Evolutionary conservation across 805 yeast species (phyloP), one percentile per base, ranked within the genome.

Genomic region (Monosporozyma solicola): DNA sequence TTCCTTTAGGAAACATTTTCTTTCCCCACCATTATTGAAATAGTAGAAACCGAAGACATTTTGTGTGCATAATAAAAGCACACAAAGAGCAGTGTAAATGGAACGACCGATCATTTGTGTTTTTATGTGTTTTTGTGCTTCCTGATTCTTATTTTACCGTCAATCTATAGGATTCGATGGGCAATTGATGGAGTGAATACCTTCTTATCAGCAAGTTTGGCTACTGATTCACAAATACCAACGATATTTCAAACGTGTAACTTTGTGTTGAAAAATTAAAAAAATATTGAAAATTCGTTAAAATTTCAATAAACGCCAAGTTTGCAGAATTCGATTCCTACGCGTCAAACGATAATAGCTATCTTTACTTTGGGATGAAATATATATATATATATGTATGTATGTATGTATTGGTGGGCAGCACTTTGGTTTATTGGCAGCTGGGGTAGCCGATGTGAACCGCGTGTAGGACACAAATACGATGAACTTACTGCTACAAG

Each of bases 401-500:
- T 20, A 20, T 20, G 20, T 20, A 20, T 20, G 20, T 20, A 20
- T 20, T 20, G 20, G 20, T 20, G 20, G 20, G 20, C 2, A 20
- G 20, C 7, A 27, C 29, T 5, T 27, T 27, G 29, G 29, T 27
- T 27, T 7, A 1, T 7, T 27, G 20, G 20, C 29, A 27, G 29
- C 29, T 27, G 29, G 35, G 35, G 7, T 32, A 9, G 15, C 11
- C 15, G 15, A 32, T 13, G 15, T 32, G 11, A 32, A 32, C 11
- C 13, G 2, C 7, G n/a, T 8, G 16, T 5, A n/a, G 27, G 41
- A 35, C 16, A 15, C 13, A n/a, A 32, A 35, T 35, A 35, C n/a
- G 58, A 65, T 68, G 61, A 91, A 91, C 67, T 73, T 90, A 35
- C 76, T 94, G 9, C 75, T 92, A 25, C 80, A 87, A 57, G 98